Percentiles rank a stretch among this genome's conserved stretches.
phyloP scores from a whole-genome alignment of 805 yeast genomes.

The Kodamaea nitidulidarum region DNA sequence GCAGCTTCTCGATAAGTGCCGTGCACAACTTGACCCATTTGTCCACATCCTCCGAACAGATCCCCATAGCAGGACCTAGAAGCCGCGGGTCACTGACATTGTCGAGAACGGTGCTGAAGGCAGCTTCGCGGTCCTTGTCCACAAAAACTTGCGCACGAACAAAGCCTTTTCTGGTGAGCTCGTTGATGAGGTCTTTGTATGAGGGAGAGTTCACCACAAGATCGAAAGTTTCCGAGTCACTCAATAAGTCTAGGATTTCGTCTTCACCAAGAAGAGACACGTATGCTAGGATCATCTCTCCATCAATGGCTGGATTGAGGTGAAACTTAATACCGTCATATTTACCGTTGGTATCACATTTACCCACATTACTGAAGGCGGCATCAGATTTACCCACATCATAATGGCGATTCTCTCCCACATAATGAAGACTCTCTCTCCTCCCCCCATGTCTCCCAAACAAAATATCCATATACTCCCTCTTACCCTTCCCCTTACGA shows the following conservation, averaged over 20 bases:
- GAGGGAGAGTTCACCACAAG: slow-evolving; percentile 9
- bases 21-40: slow-evolving; percentile 5
- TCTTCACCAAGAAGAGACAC: slow-evolving; percentile 1
- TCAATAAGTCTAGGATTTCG: slow-evolving; percentile 25
- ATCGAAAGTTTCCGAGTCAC: slow-evolving; percentile 3
- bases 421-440: too few species aligned
- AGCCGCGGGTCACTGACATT: slow-evolving; percentile 1
- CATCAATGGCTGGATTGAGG: not conserved
- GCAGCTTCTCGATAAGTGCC: slow-evolving; percentile 9
- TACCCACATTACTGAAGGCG: too few species aligned
- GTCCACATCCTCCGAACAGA: slow-evolving; percentile 17
- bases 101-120: slow-evolving; percentile 2
- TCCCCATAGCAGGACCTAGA: slow-evolving; percentile 24
- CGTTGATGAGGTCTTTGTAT: not conserved
- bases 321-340: too few species aligned
- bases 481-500: slow-evolving; percentile 23
- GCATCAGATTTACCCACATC: too few species aligned
- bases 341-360: not conserved
- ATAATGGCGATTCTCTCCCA: too few species aligned
- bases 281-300: not conserved
- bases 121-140: not conserved
- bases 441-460: not conserved
- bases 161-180: slow-evolving; percentile 4
- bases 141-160: slow-evolving; percentile 19
- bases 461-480: slow-evolving; percentile 6